A percentile compares a stretch with the other conserved stretches of the same genome.
Conservation (phyloP, 139 green algal species). For the Coccomyxa sp. region DNA sequence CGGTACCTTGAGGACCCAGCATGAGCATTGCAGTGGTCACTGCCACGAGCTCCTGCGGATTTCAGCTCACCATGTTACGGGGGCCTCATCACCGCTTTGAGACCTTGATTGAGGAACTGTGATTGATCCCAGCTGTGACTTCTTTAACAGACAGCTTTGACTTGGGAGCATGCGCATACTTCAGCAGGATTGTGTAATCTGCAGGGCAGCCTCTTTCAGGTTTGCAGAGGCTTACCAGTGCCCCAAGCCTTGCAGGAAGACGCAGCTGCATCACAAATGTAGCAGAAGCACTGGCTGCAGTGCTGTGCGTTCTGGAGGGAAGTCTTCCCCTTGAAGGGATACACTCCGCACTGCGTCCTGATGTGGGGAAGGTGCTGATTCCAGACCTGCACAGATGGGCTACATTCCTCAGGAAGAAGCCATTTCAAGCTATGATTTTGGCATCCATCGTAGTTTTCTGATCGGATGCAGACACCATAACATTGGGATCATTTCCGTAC, state of each 20-base stretch:
- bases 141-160: background rate
- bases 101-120: too few species aligned
- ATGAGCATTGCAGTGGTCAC: background rate
- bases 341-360: background rate
- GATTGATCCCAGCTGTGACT: too few species aligned
- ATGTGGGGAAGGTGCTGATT: background rate
- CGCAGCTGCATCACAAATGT: constrained; percentile 41
- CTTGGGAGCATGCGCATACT: background rate
- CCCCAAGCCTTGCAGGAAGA: constrained; percentile 41
- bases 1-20: background rate
- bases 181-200: background rate
- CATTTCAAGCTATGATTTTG: too few species aligned
- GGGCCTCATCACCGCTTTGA: background rate
- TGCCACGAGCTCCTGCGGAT: background rate
- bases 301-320: background rate
- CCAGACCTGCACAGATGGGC: too few species aligned
- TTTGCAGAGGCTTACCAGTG: constrained; percentile 9
- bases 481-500: too few species aligned
- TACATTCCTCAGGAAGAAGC: too few species aligned
- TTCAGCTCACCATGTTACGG: background rate
- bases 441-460: too few species aligned
- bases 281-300: constrained; percentile 51
- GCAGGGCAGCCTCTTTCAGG: background rate
- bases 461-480: too few species aligned
- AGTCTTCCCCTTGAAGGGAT: background rate